phyloP scores from a whole-genome alignment of 2,329 filamentous ascomycete species.

The Myotisia sp. region DNA sequence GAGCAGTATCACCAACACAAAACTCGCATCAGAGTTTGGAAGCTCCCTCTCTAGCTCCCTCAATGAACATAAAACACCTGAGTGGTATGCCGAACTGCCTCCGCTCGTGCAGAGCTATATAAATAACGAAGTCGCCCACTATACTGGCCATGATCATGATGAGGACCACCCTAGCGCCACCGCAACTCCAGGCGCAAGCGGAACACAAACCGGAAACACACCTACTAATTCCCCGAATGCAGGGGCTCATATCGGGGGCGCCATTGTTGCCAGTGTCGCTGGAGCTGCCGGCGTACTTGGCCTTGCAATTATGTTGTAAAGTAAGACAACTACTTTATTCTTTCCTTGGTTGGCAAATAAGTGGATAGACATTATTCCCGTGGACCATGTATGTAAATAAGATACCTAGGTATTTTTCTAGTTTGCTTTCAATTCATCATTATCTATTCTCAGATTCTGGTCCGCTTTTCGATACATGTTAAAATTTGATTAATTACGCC shows the following conservation, averaged over 20 bases:
- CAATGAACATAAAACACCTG: slow-evolving; percentile 10
- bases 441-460: too few species aligned
- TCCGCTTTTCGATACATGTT: too few species aligned
- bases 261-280: slow-evolving; percentile 10
- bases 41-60: slow-evolving; percentile 9
- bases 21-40: slow-evolving; percentile 3
- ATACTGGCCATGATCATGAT: slow-evolving; percentile 27
- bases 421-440: too few species aligned
- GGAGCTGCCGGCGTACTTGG: slow-evolving; percentile 14
- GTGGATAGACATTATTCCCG: too few species aligned
- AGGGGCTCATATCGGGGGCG: slow-evolving; percentile 9
- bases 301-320: slow-evolving; percentile 12
- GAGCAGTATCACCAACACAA: slow-evolving; percentile 6
- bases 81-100: slow-evolving; percentile 12
- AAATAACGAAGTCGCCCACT: slow-evolving; percentile 4
- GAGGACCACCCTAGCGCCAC: not conserved
- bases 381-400: too few species aligned
- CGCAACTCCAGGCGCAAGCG: not conserved
- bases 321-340: too few species aligned
- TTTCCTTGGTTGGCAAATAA: too few species aligned
- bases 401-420: too few species aligned
- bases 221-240: slow-evolving; percentile 1
- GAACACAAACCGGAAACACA: not conserved
- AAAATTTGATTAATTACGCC: too few species aligned
- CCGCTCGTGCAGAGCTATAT: slow-evolving; percentile 7